phyloP scores from a whole-genome alignment of 768 basidiomycete genomes.

The Mycena metata region DNA sequence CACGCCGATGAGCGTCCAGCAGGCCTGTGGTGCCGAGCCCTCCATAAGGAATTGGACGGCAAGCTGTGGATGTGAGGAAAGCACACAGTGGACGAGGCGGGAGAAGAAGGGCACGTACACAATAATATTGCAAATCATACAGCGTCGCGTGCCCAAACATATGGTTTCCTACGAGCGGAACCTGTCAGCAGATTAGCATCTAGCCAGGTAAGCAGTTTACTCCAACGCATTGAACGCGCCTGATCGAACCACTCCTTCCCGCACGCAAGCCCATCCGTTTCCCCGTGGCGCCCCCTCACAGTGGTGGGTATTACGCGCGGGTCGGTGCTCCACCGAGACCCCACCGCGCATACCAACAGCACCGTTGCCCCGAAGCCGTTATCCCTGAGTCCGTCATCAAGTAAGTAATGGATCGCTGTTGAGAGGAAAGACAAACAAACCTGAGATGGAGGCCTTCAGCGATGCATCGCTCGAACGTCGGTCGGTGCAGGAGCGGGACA shows the following conservation, averaged over 20 bases:
- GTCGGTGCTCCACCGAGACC: slow-evolving; percentile 70
- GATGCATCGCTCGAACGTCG: slow-evolving; percentile 70
- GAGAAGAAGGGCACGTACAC: slow-evolving; percentile 50
- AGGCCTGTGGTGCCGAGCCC: slow-evolving; percentile 70
- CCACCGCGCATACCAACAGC: slow-evolving; percentile 80
- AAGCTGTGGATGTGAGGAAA: slow-evolving; percentile 53
- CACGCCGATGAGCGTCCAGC: slow-evolving; percentile 77
- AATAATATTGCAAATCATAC: slow-evolving; percentile 81
- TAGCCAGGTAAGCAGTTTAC: too few relatives aligned
- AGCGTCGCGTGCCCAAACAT: slow-evolving; percentile 73
- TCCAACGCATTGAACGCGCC: slow-evolving; percentile 45
- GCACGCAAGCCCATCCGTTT: slow-evolving; percentile 48
- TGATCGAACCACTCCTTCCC: slow-evolving; percentile 81
- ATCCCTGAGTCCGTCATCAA: slow-evolving; percentile 46
- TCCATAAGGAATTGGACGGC: slow-evolving; percentile 66
- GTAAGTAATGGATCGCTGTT: neutral
- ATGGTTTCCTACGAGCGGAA: slow-evolving; percentile 69
- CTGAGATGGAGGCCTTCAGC: slow-evolving; percentile 63
- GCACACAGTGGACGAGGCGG: too few relatives aligned
- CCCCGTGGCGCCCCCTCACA: neutral
- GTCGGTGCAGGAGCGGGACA: slow-evolving; percentile 79
- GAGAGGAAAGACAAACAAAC: neutral
- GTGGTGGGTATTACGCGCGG: slow-evolving; percentile 53
- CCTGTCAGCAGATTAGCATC: neutral
- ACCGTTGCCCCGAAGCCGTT: slow-evolving; percentile 69